A percentile compares a stretch with the other conserved stretches of the same genome.
Evolutionary conservation across 2,329 filamentous ascomycete species (phyloP).

Genomic region (Neofusicoccum ribis): DNA sequence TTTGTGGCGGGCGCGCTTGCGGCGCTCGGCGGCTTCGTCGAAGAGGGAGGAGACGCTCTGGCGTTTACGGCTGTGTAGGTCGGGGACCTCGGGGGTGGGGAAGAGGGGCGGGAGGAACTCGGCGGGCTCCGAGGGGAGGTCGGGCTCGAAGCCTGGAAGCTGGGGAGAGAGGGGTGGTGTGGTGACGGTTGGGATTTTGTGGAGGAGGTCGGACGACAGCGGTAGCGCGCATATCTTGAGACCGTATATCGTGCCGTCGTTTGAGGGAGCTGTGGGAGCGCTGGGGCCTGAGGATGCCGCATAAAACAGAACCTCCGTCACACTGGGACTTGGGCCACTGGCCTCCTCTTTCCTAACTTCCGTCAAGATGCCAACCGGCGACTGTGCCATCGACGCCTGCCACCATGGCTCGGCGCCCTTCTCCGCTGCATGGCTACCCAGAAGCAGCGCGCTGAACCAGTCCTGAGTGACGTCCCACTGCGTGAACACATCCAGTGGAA

Average conservation of each 20-base stretch:
- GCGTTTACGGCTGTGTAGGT: slow-evolving; percentile 39
- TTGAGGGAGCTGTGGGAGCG: not conserved
- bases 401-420: slow-evolving; percentile 36
- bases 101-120: slow-evolving; percentile 35
- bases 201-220: slow-evolving; percentile 45
- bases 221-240: slow-evolving; percentile 35
- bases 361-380: slow-evolving; percentile 42
- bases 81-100: not conserved
- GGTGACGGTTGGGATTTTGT: slow-evolving; percentile 28
- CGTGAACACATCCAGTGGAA: slow-evolving; percentile 42
- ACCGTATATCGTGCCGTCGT: not conserved
- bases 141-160: not conserved
- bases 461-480: slow-evolving; percentile 32
- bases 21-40: slow-evolving; percentile 48
- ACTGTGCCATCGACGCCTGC: slow-evolving; percentile 37
- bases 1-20: slow-evolving; percentile 42
- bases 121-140: slow-evolving; percentile 2
- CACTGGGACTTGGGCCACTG: slow-evolving; percentile 20
- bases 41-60: slow-evolving; percentile 46
- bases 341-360: slow-evolving; percentile 26
- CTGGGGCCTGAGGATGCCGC: slow-evolving; percentile 31
- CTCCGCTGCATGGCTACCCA: slow-evolving; percentile 23
- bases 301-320: slow-evolving; percentile 50
- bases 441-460: slow-evolving; percentile 43
- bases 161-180: slow-evolving; percentile 27